phyloP scores from a whole-genome alignment of 2,329 filamentous ascomycete genomes.

The Talaromyces marneffei region DNA sequence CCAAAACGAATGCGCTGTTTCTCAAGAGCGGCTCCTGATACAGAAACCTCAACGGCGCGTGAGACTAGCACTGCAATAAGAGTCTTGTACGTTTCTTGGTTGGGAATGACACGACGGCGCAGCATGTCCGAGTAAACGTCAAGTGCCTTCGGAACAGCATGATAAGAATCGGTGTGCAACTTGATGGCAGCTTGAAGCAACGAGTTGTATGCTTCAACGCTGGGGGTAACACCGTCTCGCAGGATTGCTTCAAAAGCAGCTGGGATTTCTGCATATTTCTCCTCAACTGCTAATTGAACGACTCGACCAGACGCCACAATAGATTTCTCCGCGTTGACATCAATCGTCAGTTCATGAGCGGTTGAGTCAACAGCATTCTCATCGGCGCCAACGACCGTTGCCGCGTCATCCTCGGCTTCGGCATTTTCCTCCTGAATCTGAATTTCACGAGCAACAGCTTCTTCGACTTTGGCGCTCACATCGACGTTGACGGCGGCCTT shows the following conservation, averaged over 20 bases:
- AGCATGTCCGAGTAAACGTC: slow-evolving; percentile 98
- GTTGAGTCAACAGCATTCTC: slow-evolving; percentile 21
- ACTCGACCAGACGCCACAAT: slow-evolving; percentile 73
- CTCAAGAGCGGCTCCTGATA: slow-evolving; percentile 67
- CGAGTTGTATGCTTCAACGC: slow-evolving; percentile 84
- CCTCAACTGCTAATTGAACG: slow-evolving; percentile 62
- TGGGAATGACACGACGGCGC: slow-evolving; percentile 71
- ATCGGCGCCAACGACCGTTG: slow-evolving; percentile 21
- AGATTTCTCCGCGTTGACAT: slow-evolving; percentile 55
- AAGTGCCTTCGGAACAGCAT: slow-evolving; percentile 82
- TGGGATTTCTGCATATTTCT: slow-evolving; percentile 81
- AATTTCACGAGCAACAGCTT: slow-evolving; percentile 74
- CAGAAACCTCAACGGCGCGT: slow-evolving; percentile 71
- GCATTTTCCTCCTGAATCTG: slow-evolving; percentile 52
- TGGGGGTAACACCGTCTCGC: slow-evolving; percentile 72
- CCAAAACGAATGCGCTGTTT: slow-evolving; percentile 79
- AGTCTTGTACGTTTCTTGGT: slow-evolving; percentile 81
- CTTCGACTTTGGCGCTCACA: slow-evolving; percentile 72
- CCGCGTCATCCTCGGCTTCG: slow-evolving; percentile 33
- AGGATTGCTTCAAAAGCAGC: slow-evolving; percentile 87
- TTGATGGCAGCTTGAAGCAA: slow-evolving; percentile 78
- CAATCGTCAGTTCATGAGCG: slow-evolving; percentile 37
- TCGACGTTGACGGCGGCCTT: slow-evolving; percentile 46
- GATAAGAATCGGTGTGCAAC: slow-evolving; percentile 69
- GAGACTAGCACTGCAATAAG: slow-evolving; percentile 76